phyloP scores from a whole-genome alignment of 108 stramenopile species.

The Skeletonema tropicum region DNA sequence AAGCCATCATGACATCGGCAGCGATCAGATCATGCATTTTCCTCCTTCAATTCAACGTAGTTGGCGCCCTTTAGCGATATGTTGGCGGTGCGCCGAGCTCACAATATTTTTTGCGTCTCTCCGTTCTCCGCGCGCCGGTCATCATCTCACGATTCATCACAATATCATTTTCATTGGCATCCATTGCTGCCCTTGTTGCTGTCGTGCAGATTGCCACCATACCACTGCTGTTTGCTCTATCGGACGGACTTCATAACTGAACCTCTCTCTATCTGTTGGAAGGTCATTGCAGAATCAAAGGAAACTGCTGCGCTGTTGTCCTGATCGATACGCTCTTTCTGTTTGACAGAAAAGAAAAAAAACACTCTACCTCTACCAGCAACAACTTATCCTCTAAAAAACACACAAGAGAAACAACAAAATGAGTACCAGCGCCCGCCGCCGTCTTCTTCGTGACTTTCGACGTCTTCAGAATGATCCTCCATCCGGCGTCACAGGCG shows the following conservation, averaged over 20 bases:
- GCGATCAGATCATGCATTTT: no score
- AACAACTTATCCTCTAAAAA: not conserved
- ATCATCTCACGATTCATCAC: no score
- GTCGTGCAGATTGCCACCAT: not conserved
- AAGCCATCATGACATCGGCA: no score
- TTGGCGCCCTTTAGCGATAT: not conserved
- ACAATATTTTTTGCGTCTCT: no score
- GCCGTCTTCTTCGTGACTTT: conserved; percentile 95
- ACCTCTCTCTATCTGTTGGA: not conserved
- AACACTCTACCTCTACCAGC: not conserved
- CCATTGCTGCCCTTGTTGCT: not conserved
- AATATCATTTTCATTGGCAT: not conserved
- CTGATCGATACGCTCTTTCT: not conserved
- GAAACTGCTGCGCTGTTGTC: not conserved
- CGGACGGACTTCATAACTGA: not conserved
- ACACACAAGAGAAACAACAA: conserved; percentile 35
- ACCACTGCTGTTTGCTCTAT: not conserved
- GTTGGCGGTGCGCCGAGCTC: not conserved
- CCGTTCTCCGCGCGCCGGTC: no score
- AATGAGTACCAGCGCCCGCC: conserved; percentile 98
- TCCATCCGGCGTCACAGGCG: conserved; percentile 96
- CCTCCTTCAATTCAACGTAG: not conserved
- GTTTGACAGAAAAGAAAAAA: not conserved
- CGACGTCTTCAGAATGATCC: conserved; percentile 97
- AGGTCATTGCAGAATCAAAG: not conserved